Evolutionary conservation across 2,329 filamentous ascomycete genomes (phyloP), one percentile per base, ranked within the genome.

Genomic region (Tolypocladium ovalisporum): DNA sequence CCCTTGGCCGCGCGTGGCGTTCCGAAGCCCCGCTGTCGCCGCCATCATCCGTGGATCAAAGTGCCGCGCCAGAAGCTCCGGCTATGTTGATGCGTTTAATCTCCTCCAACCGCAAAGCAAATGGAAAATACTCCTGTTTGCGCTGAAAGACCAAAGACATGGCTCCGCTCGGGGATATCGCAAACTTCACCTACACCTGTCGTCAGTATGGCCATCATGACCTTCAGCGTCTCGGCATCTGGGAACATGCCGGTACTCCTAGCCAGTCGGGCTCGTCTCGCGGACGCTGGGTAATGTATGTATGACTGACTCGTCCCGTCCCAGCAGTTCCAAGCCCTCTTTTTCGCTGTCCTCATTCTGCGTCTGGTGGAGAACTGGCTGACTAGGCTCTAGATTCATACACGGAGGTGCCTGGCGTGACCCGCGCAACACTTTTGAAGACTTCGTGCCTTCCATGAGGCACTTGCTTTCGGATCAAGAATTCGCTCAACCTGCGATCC

Each of bases 361-460:
- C 15, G 6, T 39, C 36, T 32, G 24, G 19, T 36, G 24, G 40
- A 2, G 40, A 4, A 37, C 49, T 22, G 34, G 56, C 59, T 66
- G 47, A 62, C 59, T 54, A 42, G 56, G 40, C n/a, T 55, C 49
- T 58, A 75, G 76, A 59, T 85, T 77, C 68, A 76, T 86, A 64
- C 83, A 86, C 66, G 83, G 83, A 62, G 83, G 83, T 60, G 83
- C 78, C 59, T 86, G 83, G 83, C 76, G 82, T 58, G 84, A 86
- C 67, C 82, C 83, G 47, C 70, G 70, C 56, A 73, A 78, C 56
- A 73, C 73, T 47, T 72, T 76, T 34, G 64, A 74, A 55, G 74
- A 74, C 57, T 81, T 82, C 62, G 60, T 67, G 32, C 70, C 77
- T 4, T 72, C 75, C 54, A 73, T 83, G 54, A 67, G 71, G 57